Evolutionary conservation across 306 rosid genomes (phyloP).

Genomic region (Pyrus pyrifolia): DNA sequence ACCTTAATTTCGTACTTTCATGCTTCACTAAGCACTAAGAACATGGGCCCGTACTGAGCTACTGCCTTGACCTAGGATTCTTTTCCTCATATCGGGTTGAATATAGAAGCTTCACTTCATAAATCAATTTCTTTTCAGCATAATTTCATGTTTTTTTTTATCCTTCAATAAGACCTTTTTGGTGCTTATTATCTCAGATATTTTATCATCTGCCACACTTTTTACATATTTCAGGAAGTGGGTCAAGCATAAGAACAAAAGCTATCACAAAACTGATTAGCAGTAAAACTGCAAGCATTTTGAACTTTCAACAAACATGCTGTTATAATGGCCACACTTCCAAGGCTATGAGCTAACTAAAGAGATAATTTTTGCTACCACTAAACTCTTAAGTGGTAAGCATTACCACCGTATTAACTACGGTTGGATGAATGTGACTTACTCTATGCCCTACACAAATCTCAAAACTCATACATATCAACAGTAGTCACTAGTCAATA

Average conservation of each 20-base stretch:
- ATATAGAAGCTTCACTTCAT: not conserved
- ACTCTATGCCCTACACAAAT: not conserved
- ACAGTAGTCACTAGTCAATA: not conserved
- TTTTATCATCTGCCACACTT: not conserved
- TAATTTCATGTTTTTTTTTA: not conserved
- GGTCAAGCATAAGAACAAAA: conserved; percentile 34
- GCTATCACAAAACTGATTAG: not conserved
- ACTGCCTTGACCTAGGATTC: no score
- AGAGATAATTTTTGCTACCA: no score
- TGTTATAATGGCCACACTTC: not conserved
- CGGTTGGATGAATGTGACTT: no score
- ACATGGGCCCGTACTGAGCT: no score
- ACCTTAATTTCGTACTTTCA: not conserved
- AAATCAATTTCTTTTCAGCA: not conserved
- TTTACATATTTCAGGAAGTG: conserved; percentile 51
- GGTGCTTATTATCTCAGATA: not conserved
- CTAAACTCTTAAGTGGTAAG: no score
- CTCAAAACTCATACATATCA: not conserved
- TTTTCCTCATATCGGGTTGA: no score
- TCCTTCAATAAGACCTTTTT: not conserved
- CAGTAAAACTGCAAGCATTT: not conserved
- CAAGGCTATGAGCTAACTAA: no score
- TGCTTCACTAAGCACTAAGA: not conserved
- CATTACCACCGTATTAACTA: no score
- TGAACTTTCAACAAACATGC: not conserved